These are phyloP conservation scores for Rhodotorula diobovata DNA, from an alignment of 768 basidiomycete genomes.

Conservation along the genomic window DNA sequence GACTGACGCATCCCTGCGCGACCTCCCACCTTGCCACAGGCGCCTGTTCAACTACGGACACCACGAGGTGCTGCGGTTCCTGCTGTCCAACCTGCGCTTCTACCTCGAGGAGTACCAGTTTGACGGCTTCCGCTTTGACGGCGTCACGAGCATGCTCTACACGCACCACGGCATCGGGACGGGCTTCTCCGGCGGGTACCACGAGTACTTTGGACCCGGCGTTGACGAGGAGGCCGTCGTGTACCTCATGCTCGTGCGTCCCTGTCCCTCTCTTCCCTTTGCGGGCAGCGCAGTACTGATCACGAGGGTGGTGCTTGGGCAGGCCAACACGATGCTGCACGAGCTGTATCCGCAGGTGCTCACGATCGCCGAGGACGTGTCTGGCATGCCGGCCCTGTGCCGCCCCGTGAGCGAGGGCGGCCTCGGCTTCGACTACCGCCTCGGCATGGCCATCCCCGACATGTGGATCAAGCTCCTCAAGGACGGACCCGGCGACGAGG, in stretches of 20 bases:
- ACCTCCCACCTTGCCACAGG: too few relatives aligned
- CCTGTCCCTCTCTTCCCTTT: background rate
- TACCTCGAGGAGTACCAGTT: conserved; percentile 93
- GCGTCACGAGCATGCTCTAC: conserved; percentile 99
- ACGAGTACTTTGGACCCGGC: conserved; percentile 87
- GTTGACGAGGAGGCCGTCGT: conserved; percentile 85
- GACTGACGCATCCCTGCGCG: background rate
- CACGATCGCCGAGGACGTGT: conserved; percentile 97
- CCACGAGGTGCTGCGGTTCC: conserved; percentile 90
- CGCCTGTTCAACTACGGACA: conserved; percentile 92
- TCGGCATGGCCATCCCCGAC: conserved; percentile 98
- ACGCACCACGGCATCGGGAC: conserved; percentile 94
- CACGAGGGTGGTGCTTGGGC: background rate
- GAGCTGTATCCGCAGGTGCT: conserved; percentile 63
- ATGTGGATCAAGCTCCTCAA: conserved; percentile 99
- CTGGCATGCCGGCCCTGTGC: conserved; percentile 95
- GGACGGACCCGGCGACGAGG: conserved; percentile 69
- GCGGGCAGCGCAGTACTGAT: background rate
- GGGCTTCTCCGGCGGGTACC: conserved; percentile 95
- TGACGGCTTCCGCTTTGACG: conserved; percentile 97
- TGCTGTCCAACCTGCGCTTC: conserved; percentile 89
- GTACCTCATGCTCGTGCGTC: conserved; percentile 84
- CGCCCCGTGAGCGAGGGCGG: conserved; percentile 73
- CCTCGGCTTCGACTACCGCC: conserved; percentile 93
- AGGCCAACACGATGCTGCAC: conserved; percentile 93